A percentile compares a stretch with the other conserved stretches of the same genome.
These are phyloP conservation scores for Camellia oleifera DNA, from an alignment of 179 eudicot species.

Conservation along the genomic window DNA sequence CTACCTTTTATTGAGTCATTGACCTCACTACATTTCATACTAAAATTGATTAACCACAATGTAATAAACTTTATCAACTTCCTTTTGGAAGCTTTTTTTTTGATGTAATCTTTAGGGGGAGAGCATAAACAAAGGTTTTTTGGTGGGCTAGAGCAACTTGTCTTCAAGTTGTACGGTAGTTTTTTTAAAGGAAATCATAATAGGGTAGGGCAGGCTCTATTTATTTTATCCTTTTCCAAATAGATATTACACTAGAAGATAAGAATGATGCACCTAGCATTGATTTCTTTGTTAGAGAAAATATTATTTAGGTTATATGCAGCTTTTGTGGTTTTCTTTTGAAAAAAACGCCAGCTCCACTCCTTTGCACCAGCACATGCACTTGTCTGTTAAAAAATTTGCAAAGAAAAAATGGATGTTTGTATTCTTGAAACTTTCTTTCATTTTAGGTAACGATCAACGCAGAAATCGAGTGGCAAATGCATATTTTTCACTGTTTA, in stretches of 20 bases:
- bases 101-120: too few species aligned
- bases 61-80: too few species aligned
- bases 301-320: slow-evolving; percentile 4
- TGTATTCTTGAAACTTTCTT: slow-evolving; percentile 6
- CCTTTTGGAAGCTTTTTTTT: too few species aligned
- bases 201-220: not conserved
- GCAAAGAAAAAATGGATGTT: slow-evolving; percentile 1
- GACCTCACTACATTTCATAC: too few species aligned
- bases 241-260: not conserved
- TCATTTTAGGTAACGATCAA: slow-evolving; percentile 71
- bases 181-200: not conserved
- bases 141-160: too few species aligned
- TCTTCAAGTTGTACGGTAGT: too few species aligned
- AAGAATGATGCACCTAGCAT: not conserved
- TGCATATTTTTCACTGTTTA: slow-evolving; percentile 94
- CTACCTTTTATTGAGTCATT: too few species aligned
- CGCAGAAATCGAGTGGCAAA: slow-evolving; percentile 96
- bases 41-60: too few species aligned
- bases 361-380: not conserved
- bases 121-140: too few species aligned
- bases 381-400: not conserved
- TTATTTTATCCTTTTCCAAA: not conserved
- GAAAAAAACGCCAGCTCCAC: not conserved
- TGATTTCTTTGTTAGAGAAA: slow-evolving; percentile 2
- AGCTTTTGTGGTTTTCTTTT: not conserved